Evolutionary conservation across 192 early-diverging fungal genomes (phyloP), one percentile per base, ranked within the genome.

Genomic region (Backusella luteola): DNA sequence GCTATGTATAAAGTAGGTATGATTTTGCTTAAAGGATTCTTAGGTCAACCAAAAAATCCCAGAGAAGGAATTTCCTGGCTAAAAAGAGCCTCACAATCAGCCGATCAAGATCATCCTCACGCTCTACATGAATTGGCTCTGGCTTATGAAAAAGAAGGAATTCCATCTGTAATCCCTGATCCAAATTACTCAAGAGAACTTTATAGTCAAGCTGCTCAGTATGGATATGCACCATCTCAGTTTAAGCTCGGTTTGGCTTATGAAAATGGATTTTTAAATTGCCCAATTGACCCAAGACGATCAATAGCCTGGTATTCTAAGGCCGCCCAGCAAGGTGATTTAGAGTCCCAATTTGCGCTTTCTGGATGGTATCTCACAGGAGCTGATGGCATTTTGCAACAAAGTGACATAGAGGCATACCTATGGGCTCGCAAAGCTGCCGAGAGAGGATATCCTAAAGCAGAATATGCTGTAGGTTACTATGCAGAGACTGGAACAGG

Each of bases 1-100:
- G 95, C 95, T 32, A 99, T 99, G 98, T 97, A 96, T 90, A 99
- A 98, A 84, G 86, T 98, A 19, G 96, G 97, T 42, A 91, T 96
- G 86, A 91, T 97, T 34, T 79, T 98, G 56, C 81, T 98, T 78
- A 94, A 95, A 79, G 98, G 98, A 4, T 76, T 90, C 73, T 82
- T 99, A 67, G 91, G 91, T n/a, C 90, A 94, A 67, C 77, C 84
- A 3, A 79, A 85, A 39, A 92, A 96, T 74, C 93, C 96, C 23
- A 87, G 96, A 3, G 98, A 99, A 77, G 98, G 94, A 36, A 89
- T 98, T 41, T 95, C 92, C 19, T 98, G 95, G 96, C 87, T 99
- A 44, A 97, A 98, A 82, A 86, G 97, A 36, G 97, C 96, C 1
- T 94, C 94, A 0, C 86, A 89, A 36, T 89, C 90, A 80, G 97